Evolutionary conservation across 129 eudicot genomes (phyloP), one percentile per base, ranked within the genome.

Genomic region (Glebionis coronaria): DNA sequence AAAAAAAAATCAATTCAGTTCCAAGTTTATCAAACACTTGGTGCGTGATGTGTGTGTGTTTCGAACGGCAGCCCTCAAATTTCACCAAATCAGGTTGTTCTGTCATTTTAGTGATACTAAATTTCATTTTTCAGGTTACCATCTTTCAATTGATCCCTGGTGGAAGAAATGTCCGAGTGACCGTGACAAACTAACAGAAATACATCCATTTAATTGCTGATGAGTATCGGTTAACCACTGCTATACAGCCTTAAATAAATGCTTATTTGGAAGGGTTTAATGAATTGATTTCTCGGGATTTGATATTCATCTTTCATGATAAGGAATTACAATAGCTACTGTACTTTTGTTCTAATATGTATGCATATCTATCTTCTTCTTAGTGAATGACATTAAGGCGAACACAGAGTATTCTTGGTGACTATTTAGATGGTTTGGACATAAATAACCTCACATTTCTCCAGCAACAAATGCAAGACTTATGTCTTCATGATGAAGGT

Each of bases 191-290:
- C n/a, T n/a, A n/a, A n/a, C n/a, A n/a, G n/a, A n/a, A n/a, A n/a
- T n/a, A n/a, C n/a, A n/a, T n/a, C n/a, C n/a, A n/a, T n/a, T n/a
- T 94, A 58, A 95, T 94, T 52, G 97, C 93, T 18, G 99, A 94
- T 18, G 99, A 94, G 81, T 97, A 94, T 76, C 84, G 97, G 57
- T 71, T 94, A 63, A 94, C 99, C 4, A 94, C 97, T 4, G 99
- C 99, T n/a, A 94, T 88, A 45, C 95, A 97, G 35, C 99, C 99
- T 65, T 97, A 94, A 69, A 94, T 94, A 58, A 94, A 86, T 78
- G 99, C 97, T 38, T 94, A 89, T 65, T 49, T 94, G 77, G 97
- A 94, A 54, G 99, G 99, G 12, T 94, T 94, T 70, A 89, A 56
- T 71, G 99, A 94, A 65, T 64, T 94, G 72, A 81, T 94, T 52